phyloP scores from a whole-genome alignment of 257 asterid species.

The Gynochthodes officinalis region DNA sequence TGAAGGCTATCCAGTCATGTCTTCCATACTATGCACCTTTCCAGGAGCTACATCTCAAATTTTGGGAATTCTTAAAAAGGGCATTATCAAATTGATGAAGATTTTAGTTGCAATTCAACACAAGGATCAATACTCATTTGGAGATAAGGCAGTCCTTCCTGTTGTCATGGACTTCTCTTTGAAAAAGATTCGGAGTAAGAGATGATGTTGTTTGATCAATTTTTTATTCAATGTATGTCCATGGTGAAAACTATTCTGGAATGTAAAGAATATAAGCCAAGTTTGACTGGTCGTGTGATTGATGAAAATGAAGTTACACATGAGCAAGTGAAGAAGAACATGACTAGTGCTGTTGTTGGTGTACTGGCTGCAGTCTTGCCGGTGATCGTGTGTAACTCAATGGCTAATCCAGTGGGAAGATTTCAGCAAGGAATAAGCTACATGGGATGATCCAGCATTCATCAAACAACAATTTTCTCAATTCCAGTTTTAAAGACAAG shows the following conservation, averaged over 20 bases:
- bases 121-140: conserved; percentile 91
- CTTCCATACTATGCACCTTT: conserved; percentile 68
- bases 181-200: conserved; percentile 73
- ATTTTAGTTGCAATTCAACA: too few relatives aligned
- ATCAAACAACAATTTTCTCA: too few relatives aligned
- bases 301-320: too few relatives aligned
- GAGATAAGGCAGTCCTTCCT: conserved; percentile 71
- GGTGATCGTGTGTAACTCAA: conserved; percentile 75
- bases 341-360: conserved; percentile 65
- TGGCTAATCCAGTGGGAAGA: too few relatives aligned
- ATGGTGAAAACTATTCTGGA: conserved; percentile 79
- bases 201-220: conserved; percentile 56
- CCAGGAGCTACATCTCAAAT: conserved; percentile 62
- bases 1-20: conserved; percentile 72
- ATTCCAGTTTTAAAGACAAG: too few relatives aligned
- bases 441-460: too few relatives aligned
- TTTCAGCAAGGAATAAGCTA: too few relatives aligned
- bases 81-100: conserved; percentile 71
- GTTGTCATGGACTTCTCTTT: conserved; percentile 72
- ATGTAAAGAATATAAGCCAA: conserved; percentile 82
- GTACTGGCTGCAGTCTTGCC: conserved; percentile 64
- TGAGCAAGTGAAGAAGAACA: too few relatives aligned
- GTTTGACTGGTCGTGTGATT: too few relatives aligned
- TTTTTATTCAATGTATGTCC: conserved; percentile 82
- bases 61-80: conserved; percentile 68